Conservation (phyloP, 1,284 basidiomycete genomes). For the Abortiporus biennis region DNA sequence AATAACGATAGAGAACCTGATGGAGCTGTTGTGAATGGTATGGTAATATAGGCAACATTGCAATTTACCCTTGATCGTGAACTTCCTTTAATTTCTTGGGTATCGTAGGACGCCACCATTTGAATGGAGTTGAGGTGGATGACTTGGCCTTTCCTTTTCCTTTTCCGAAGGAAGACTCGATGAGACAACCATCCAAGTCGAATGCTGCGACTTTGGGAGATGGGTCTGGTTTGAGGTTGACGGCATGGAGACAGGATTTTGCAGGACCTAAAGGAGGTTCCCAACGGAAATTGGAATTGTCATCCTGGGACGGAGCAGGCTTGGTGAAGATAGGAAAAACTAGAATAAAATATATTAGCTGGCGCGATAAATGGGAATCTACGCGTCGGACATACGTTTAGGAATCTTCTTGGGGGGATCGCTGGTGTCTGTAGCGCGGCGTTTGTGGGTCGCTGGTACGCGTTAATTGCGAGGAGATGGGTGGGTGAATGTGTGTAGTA, state of each 20-base stretch:
- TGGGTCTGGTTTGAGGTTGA: constrained; percentile 44
- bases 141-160: constrained; percentile 29
- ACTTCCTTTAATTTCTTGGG: constrained; percentile 58
- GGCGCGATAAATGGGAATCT: too few relatives aligned
- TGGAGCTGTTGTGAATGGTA: constrained; percentile 33
- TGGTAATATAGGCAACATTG: neutral
- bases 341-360: too few relatives aligned
- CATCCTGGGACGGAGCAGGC: constrained; percentile 3
- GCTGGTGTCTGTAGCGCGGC: constrained; percentile 12
- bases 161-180: constrained; percentile 52
- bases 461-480: neutral
- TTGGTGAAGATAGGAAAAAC: constrained; percentile 23
- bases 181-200: constrained; percentile 86
- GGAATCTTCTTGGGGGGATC: constrained; percentile 7
- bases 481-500: too few relatives aligned
- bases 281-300: constrained; percentile 45
- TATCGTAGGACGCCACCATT: constrained; percentile 74
- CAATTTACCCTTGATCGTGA: constrained; percentile 58
- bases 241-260: constrained; percentile 57
- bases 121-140: constrained; percentile 51
- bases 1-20: constrained; percentile 72
- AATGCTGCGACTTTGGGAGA: constrained; percentile 68
- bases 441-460: constrained; percentile 13
- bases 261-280: constrained; percentile 46
- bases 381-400: too few relatives aligned